Evolutionary conservation across 2,329 filamentous ascomycete genomes (phyloP), one percentile per base, ranked within the genome.

Genomic region (Ophidiomyces ophidiicola): DNA sequence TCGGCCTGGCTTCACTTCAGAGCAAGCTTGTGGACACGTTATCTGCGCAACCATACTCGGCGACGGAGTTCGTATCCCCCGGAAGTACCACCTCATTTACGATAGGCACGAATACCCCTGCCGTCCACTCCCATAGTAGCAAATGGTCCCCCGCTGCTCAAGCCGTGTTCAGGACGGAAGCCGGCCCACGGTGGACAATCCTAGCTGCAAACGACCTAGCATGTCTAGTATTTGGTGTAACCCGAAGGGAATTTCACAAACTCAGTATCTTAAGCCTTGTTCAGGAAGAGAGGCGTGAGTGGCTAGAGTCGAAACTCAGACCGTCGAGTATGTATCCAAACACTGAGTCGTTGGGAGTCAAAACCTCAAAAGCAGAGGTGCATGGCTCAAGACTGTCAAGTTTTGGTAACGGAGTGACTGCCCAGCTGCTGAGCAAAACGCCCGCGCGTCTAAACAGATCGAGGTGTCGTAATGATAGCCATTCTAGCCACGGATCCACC

Each of bases 171-270:
- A 92, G 88, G 5, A 98, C 90, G n/a, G 84, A 93, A 59, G 73
- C 82, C 10, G 78, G 81, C 47, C 74, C 84, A 6, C 90, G 88
- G 2, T 98, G 86, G 82, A 98, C 88, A 1, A 94, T 98, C 44
- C 74, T 94, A 38, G 84, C 90, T 2, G 90, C 90, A 35, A 98
- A 98, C 56, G 90, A 98, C 57, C 69, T 98, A 34, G 90, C 90
- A 12, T 98, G 90, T 60, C 69, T 98, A 30, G 80, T 96, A n/a
- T 98, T 96, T 63, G 90, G 90, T n/a, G 85, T 98, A 6, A 94
- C 87, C n/a, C 84, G 85, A 54, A 83, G 84, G 3, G 90, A 98
- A 60, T 83, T 98, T 17, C 78, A 86, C 40, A 94, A 86, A 56
- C 78, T 96, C 68, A 88, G 90, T 33, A 96, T 98, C 41, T 63